A percentile compares a stretch with the other conserved stretches of the same genome.
Evolutionary conservation across 1,284 basidiomycete species (phyloP).

Genomic region (Phlebopus sp.): DNA sequence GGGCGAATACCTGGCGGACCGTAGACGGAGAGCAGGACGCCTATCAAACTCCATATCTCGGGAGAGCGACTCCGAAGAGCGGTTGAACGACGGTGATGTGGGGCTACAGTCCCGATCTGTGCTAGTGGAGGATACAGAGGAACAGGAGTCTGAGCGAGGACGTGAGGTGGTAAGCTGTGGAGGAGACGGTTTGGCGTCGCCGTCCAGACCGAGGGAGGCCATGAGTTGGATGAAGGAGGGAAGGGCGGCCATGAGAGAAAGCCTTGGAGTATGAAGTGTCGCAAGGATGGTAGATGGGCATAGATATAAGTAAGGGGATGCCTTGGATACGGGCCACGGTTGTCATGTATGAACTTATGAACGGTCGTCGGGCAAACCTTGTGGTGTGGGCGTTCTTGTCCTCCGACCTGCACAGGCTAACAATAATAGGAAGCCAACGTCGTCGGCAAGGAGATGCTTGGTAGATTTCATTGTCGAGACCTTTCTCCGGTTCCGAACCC

Average conservation of each 20-base stretch:
- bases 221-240: conserved; percentile 83
- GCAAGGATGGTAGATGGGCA: conserved; percentile 21
- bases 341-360: conserved; percentile 29
- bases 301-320: conserved; percentile 27
- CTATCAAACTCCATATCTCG: conserved; percentile 37
- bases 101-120: conserved; percentile 29
- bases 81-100: conserved; percentile 34
- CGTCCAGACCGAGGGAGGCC: conserved; percentile 71
- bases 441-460: conserved; percentile 33
- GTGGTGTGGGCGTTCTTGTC: conserved; percentile 34
- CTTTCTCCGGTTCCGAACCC: conserved; percentile 21
- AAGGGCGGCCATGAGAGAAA: conserved; percentile 57
- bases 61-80: conserved; percentile 43
- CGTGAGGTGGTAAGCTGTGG: conserved; percentile 18
- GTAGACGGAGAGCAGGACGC: conserved; percentile 35
- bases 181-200: conserved; percentile 33
- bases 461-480: conserved; percentile 15
- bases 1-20: conserved; percentile 58
- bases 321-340: conserved; percentile 39
- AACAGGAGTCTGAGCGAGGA: conserved; percentile 34
- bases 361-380: conserved; percentile 40
- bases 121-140: conserved; percentile 31
- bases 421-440: conserved; percentile 28
- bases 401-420: conserved; percentile 33
- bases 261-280: conserved; percentile 19